These are phyloP conservation scores for Backusella westeae DNA, from an alignment of 192 early-diverging fungal species.

Conservation along the genomic window DNA sequence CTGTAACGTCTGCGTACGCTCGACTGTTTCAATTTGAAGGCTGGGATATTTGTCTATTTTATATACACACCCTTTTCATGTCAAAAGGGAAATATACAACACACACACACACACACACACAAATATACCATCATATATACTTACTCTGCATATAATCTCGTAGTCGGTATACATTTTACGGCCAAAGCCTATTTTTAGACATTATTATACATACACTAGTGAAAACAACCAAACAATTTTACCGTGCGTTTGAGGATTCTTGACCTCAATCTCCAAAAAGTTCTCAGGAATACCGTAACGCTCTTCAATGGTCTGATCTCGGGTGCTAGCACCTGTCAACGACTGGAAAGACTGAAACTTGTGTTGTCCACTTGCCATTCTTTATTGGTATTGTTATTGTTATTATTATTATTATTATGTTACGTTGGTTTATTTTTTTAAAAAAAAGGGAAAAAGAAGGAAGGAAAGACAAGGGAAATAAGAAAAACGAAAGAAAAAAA, in stretches of 20 bases:
- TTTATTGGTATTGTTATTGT: background rate
- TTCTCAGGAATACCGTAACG: slow-evolving; percentile 94
- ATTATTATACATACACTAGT: background rate
- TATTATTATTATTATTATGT: background rate
- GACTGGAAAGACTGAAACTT: slow-evolving; percentile 29
- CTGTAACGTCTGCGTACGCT: slow-evolving; percentile 89
- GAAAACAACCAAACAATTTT: slow-evolving; percentile 9
- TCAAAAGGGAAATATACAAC: background rate
- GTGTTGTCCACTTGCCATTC: slow-evolving; percentile 5
- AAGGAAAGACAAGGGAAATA: background rate
- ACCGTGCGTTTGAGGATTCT: slow-evolving; percentile 85
- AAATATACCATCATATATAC: slow-evolving; percentile 16
- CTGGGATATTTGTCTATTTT: slow-evolving; percentile 89
- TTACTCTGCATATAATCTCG: slow-evolving; percentile 89
- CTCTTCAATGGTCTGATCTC: slow-evolving; percentile 57
- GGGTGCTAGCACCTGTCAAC: slow-evolving; percentile 30
- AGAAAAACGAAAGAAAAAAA: background rate
- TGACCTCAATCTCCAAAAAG: slow-evolving; percentile 94
- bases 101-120: background rate
- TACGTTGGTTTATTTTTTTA: background rate
- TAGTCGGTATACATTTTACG: slow-evolving; percentile 93
- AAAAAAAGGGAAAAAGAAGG: background rate
- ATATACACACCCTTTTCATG: background rate
- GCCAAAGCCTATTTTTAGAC: slow-evolving; percentile 50
- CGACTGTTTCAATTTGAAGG: slow-evolving; percentile 86